A percentile compares a stretch with the other conserved stretches of the same genome.
Evolutionary conservation across 768 basidiomycete genomes (phyloP).

Genomic region (Melanogaster broomeanus): DNA sequence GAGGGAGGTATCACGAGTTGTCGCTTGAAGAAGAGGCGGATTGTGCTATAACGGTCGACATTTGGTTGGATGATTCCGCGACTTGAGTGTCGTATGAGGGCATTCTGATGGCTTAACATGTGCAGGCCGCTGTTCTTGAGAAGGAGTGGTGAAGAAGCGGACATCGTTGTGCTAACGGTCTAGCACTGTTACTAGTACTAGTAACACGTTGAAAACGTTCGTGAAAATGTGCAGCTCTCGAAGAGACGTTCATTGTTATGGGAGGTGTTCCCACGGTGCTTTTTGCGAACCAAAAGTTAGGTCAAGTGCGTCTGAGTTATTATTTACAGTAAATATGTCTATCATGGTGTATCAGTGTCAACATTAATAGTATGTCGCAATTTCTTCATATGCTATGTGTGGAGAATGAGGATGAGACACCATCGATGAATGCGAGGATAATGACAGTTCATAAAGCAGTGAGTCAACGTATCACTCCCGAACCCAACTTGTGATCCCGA

Average conservation of each 20-base stretch:
- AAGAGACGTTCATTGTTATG: no score
- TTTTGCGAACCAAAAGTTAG: no score
- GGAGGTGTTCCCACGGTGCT: no score
- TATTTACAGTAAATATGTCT: neutral
- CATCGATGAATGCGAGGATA: neutral
- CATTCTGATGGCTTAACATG: neutral
- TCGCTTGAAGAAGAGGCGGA: constrained; percentile 57
- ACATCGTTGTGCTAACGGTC: no score
- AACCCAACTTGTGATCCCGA: no score
- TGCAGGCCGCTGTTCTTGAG: constrained; percentile 4
- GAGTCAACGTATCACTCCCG: no score
- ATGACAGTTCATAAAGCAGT: neutral
- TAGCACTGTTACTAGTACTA: no score
- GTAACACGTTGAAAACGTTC: no score
- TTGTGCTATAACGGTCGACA: constrained; percentile 59
- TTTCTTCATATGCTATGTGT: neutral
- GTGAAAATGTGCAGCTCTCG: no score
- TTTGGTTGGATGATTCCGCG: constrained; percentile 27
- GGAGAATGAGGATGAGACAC: neutral
- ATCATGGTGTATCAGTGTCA: constrained; percentile 2
- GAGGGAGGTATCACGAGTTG: constrained; percentile 22
- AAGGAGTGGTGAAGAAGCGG: constrained; percentile 4
- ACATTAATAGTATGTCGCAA: constrained; percentile 1
- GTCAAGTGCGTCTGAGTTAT: neutral
- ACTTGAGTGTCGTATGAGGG: constrained; percentile 24